Conservation (phyloP, 2,329 filamentous ascomycete genomes). For the Cytospora chrysosperma region DNA sequence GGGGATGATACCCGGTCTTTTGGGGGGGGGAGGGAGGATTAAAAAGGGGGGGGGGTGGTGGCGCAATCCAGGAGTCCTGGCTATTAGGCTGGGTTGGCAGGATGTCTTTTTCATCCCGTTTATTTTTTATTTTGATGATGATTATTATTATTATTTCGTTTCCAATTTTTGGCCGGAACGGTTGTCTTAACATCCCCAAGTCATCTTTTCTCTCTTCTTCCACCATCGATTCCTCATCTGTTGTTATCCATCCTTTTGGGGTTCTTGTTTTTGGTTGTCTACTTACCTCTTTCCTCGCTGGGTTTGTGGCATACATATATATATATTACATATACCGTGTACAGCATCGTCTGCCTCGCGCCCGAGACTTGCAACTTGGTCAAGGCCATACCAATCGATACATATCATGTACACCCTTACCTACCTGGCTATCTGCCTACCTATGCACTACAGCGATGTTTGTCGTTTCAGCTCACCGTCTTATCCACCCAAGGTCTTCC, state of each 20-base stretch:
- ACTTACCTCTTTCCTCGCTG: background rate
- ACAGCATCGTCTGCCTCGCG: background rate
- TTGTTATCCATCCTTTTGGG: background rate
- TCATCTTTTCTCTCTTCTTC: background rate
- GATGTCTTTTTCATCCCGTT: background rate
- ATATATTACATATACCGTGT: background rate
- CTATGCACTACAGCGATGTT: constrained; percentile 11
- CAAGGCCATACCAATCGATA: background rate
- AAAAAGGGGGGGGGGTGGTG: background rate
- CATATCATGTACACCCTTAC: constrained; percentile 9
- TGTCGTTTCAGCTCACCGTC: background rate
- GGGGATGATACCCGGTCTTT: too few species aligned
- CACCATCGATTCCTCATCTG: background rate
- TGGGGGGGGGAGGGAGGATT: too few species aligned
- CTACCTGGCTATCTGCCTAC: too few species aligned
- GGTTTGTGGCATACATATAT: background rate
- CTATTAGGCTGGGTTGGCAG: background rate
- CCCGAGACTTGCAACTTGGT: background rate
- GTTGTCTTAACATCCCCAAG: background rate
- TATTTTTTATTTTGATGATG: background rate
- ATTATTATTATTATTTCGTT: too few species aligned
- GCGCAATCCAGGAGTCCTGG: constrained; percentile 5
- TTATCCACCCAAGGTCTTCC: background rate
- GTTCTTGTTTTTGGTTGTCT: background rate
- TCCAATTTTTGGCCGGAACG: background rate